Base-by-base conservation (phyloP, 441 rosid species). In the Rhodomyrtus psidioides region DNA sequence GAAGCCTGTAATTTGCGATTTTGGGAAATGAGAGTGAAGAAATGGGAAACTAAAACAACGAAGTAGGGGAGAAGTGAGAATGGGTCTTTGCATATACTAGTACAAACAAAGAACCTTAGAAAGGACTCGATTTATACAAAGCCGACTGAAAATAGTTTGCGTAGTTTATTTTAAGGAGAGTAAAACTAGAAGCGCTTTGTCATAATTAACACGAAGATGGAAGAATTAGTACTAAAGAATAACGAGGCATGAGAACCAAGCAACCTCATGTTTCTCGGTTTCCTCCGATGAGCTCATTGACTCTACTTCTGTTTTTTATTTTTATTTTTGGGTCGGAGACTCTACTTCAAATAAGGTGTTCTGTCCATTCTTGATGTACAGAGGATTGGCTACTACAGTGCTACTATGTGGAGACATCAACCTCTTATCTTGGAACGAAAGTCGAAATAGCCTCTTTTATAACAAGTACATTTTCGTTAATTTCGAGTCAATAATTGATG, bases 111-210 rank as follows among this genome's bases (percentile, higher is more conserved):
- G 13, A 30, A 62, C 34, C 34, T 1, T 8, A 2, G 13, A 62
- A 9, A 1, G 0, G 5, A 17, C 23, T 62, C 4, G 9, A 17
- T 19, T 17, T 62, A 62, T 30, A 12, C 0, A 0, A 0, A 9
- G 12, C 13, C 0, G 3, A 2, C 0, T 5, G 44, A 30, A 30
- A 62, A 9, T 62, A 65, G 6, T 21, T 34, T 5, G 8, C 19
- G 49, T 6, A 19, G 5, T 65, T 21, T 65, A 6, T 65, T 19
- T 19, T 34, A 0, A 65, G 4, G 15, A 34, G 15, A 46, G 15
- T 9, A 65, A 34, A 65, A 9, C 49, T 19, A 65, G 79, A 65
- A 21, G 15, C n/a, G n/a, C 8, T 70, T 34, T 12, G 10, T 34
- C 9, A 19, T 13, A 65, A 65, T 19, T 19, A 17, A 65, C 7